Evolutionary conservation across 2,329 filamentous ascomycete genomes (phyloP), one percentile per base, ranked within the genome.

Genomic region (Fusarium penzigii): DNA sequence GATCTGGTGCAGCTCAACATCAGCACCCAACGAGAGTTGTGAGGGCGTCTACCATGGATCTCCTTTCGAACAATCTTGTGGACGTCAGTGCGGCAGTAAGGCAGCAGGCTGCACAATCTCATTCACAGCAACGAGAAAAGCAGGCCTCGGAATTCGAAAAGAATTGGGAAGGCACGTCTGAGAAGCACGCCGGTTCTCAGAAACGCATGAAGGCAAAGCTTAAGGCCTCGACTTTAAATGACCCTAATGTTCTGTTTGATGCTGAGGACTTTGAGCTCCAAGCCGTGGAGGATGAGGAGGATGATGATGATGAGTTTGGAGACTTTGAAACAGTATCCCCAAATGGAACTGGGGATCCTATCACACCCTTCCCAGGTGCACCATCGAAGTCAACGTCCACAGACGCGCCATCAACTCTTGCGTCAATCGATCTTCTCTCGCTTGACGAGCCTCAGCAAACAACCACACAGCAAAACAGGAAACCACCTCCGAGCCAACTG

Each of bases 161-260:
- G 42, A 55, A 57, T 41, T 50, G 57, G 49, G 39, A 45, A 10
- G 52, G 50, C 17, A n/a, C 34, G 39, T 40, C 50, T 25, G n/a
- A 13, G 12, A 40, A 39, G 9, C 48, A 58, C 39, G 44, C 52
- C 10, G 29, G 39, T 9, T 49, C 46, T 32, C 52, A 54, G n/a
- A 46, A 50, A 29, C 56, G 52, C 13, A 51, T 63, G 29, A 66
- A 61, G 20, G 51, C 63, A 7, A 68, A 55, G 43, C 55, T 60
- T 20, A 68, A 58, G 47, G 36, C 49, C 9, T 56, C 63, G 8
- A 44, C 53, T 9, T 53, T 67, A 12, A 55, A 65, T 2, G 71
- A 82, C 41, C 69, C 80, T 2, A 80, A 84, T 57, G 79, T 90
- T 4, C 72, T 90, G 3, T 90, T 90, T 65, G 86, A 90, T 68